Conservation (phyloP, 495 filamentous ascomycete species). For the Penicillium lividum region DNA sequence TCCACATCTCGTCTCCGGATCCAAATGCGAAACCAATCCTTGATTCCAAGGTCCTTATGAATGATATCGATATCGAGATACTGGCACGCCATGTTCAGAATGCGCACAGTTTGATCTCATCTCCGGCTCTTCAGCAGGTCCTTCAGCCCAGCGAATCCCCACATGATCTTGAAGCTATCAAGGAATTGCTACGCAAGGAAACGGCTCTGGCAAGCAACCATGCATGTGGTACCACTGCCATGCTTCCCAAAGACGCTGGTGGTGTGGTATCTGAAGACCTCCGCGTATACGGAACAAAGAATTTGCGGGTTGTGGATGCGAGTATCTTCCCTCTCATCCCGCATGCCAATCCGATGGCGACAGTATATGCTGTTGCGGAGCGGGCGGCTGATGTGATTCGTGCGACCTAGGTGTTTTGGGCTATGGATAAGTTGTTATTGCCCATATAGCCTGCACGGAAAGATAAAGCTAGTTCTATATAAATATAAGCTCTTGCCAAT, state of each 20-base stretch:
- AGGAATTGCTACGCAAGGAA: background rate
- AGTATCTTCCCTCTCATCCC: slow-evolving; percentile 53
- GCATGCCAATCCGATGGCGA: slow-evolving; percentile 50
- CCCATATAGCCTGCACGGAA: too few relatives aligned
- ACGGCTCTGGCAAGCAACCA: slow-evolving; percentile 16
- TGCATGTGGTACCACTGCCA: slow-evolving; percentile 21
- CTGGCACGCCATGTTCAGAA: slow-evolving; percentile 21
- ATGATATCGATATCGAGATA: slow-evolving; percentile 38
- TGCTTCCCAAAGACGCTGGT: slow-evolving; percentile 49
- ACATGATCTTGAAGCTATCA: slow-evolving; percentile 12
- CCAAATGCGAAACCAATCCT: slow-evolving; percentile 29
- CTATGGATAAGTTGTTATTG: too few relatives aligned
- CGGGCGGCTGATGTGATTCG: slow-evolving; percentile 51
- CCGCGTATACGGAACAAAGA: slow-evolving; percentile 47
- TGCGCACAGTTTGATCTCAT: slow-evolving; percentile 9
- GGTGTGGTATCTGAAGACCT: slow-evolving; percentile 50
- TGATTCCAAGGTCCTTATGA: slow-evolving; percentile 29
- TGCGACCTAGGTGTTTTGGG: too few relatives aligned
- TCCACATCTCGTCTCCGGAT: slow-evolving; percentile 35
- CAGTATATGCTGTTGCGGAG: slow-evolving; percentile 56
- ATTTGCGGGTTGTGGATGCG: slow-evolving; percentile 56
- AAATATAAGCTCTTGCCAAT: too few relatives aligned
- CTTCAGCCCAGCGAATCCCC: slow-evolving; percentile 3
- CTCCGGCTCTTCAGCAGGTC: background rate
- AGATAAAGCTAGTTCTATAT: too few relatives aligned